phyloP scores from a whole-genome alignment of 345 rosid genomes.

The Hibiscus mutabilis region DNA sequence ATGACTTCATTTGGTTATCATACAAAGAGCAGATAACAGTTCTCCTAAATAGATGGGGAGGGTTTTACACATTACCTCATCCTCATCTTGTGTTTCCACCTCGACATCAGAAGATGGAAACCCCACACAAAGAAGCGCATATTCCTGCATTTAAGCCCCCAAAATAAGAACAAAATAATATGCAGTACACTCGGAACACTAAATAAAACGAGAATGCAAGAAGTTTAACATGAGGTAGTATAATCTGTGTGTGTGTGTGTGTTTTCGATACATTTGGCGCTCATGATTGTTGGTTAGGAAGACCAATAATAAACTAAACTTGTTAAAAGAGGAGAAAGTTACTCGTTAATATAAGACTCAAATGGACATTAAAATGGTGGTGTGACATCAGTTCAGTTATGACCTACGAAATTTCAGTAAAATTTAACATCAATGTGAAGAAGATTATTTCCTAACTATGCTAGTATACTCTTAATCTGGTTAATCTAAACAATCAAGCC shows the following conservation, averaged over 20 bases:
- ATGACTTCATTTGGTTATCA: not conserved
- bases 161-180: not conserved
- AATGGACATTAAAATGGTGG: not conserved
- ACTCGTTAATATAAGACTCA: not conserved
- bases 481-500: not conserved
- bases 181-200: not conserved
- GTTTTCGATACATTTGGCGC: not conserved
- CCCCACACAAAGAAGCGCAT: conserved; percentile 93
- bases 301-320: not conserved
- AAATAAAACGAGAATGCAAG: not conserved
- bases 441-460: not conserved
- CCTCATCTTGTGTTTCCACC: conserved; percentile 97
- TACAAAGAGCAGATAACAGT: not conserved
- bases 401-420: not conserved
- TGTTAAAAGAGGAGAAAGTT: not conserved
- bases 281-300: not conserved
- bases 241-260: not conserved
- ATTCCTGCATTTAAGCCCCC: conserved; percentile 45
- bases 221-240: not conserved
- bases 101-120: conserved; percentile 80
- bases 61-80: conserved; percentile 54
- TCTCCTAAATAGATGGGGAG: conserved; percentile 2
- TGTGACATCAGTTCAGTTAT: not conserved
- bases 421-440: not conserved
- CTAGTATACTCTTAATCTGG: not conserved